Conservation (phyloP, 75 land plant genomes). For the Isoetes taiwanensis region DNA sequence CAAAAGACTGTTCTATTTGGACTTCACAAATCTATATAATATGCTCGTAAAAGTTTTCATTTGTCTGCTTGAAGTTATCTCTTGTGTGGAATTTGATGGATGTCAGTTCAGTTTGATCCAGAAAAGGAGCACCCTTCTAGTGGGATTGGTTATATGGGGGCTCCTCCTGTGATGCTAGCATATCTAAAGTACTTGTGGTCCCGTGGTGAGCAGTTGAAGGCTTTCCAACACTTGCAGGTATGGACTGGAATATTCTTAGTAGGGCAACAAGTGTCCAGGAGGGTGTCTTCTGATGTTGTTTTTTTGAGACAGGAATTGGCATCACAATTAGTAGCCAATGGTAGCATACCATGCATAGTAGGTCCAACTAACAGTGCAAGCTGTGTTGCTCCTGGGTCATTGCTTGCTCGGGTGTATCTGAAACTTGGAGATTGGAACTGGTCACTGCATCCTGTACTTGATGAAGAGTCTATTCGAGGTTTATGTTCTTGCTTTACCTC, state of each 20-base stretch:
- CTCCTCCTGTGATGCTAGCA: constrained; percentile 79
- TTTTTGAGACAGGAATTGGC: constrained; percentile 9
- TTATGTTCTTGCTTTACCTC: not conserved
- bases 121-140: constrained; percentile 33
- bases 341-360: not conserved
- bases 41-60: too few relatives aligned
- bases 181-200: constrained; percentile 93
- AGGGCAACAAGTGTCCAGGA: not conserved
- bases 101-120: constrained; percentile 63
- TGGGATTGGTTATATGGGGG: constrained; percentile 28
- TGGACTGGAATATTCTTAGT: not conserved
- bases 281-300: not conserved
- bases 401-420: constrained; percentile 66
- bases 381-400: constrained; percentile 9
- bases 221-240: constrained; percentile 72
- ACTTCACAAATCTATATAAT: too few relatives aligned
- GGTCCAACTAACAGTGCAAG: constrained; percentile 1
- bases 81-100: too few relatives aligned
- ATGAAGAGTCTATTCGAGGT: constrained; percentile 83
- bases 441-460: constrained; percentile 62
- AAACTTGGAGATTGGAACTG: constrained; percentile 78
- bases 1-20: too few relatives aligned
- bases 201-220: constrained; percentile 69
- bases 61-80: too few relatives aligned
- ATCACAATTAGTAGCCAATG: not conserved